Conservation (phyloP, 768 basidiomycete species). For the Rhizopogon roseolus region DNA sequence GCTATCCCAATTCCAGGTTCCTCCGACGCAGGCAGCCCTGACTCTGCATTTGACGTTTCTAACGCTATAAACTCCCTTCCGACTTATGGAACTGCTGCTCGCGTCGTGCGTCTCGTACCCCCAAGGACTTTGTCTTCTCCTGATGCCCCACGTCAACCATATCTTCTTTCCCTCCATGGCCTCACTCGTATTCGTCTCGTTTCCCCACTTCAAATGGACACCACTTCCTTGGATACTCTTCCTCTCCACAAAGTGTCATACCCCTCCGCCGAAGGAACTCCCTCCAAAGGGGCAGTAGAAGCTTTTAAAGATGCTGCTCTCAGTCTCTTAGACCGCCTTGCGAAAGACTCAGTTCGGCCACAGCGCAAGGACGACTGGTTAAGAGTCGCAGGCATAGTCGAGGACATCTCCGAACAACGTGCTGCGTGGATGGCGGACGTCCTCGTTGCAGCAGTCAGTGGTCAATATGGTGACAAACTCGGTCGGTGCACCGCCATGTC, state of each 20-base stretch:
- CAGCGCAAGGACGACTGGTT: constrained; percentile 60
- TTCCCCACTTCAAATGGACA: constrained; percentile 27
- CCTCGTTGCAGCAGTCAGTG: constrained; percentile 50
- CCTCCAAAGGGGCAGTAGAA: constrained; percentile 50
- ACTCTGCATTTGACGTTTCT: constrained; percentile 8
- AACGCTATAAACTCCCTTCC: constrained; percentile 22
- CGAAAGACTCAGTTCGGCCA: constrained; percentile 35
- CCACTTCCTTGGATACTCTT: constrained; percentile 26
- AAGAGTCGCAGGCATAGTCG: constrained; percentile 67
- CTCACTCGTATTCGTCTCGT: constrained; percentile 60
- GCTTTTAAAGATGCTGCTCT: constrained; percentile 68
- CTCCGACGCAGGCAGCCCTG: constrained; percentile 11
- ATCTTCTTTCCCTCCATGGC: constrained; percentile 69
- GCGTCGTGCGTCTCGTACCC: constrained; percentile 64
- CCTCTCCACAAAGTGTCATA: constrained; percentile 43
- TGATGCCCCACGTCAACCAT: constrained; percentile 43
- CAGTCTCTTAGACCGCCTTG: constrained; percentile 61
- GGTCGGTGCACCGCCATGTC: constrained; percentile 36
- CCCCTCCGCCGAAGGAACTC: constrained; percentile 34
- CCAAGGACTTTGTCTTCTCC: constrained; percentile 40
- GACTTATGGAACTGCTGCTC: constrained; percentile 66
- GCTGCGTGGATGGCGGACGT: constrained; percentile 78
- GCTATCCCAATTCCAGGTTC: constrained; percentile 48
- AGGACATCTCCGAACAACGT: constrained; percentile 59
- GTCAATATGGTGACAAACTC: constrained; percentile 68